Percentiles rank a stretch among this genome's conserved stretches.
Conservation (phyloP, 1,139 yeast genomes). For the Yamadazyma epiphylla region DNA sequence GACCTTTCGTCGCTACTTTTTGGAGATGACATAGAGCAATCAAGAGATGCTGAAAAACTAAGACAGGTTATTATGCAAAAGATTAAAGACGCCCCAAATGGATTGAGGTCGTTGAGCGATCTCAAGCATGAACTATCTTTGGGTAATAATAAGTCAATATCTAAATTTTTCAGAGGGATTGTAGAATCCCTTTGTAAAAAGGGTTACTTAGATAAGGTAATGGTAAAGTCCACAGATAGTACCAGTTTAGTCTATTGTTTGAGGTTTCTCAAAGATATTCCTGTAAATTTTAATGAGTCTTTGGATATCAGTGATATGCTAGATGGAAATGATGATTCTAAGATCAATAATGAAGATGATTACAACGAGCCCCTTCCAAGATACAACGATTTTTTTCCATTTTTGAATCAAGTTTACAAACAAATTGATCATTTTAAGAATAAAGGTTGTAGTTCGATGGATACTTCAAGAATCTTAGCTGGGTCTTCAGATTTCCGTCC, state of each 20-base stretch:
- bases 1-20: conserved; percentile 28
- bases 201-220: conserved; percentile 56
- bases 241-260: conserved; percentile 55
- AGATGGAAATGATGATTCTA: conserved; percentile 14
- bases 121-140: conserved; percentile 59
- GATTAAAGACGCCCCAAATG: conserved; percentile 63
- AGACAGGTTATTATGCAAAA: conserved; percentile 45
- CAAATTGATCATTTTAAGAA: conserved; percentile 29
- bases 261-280: conserved; percentile 53
- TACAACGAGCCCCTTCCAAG: conserved; percentile 16
- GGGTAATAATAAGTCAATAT: conserved; percentile 38
- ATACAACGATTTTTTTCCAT: conserved; percentile 56
- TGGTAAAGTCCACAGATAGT: conserved; percentile 32
- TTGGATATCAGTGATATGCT: conserved; percentile 9
- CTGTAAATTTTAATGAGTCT: conserved; percentile 22
- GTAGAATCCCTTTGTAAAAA: conserved; percentile 47
- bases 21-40: conserved; percentile 22
- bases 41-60: conserved; percentile 29
- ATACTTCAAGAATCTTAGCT: conserved; percentile 42
- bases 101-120: conserved; percentile 63
- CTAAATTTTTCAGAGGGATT: conserved; percentile 50
- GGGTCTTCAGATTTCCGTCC: conserved; percentile 54
- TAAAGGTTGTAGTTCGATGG: conserved; percentile 57
- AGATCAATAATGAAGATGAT: conserved; percentile 15
- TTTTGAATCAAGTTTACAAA: conserved; percentile 59